Evolutionary conservation across 75 land plant genomes (phyloP).

Genomic region (Pinus tabuliformis): DNA sequence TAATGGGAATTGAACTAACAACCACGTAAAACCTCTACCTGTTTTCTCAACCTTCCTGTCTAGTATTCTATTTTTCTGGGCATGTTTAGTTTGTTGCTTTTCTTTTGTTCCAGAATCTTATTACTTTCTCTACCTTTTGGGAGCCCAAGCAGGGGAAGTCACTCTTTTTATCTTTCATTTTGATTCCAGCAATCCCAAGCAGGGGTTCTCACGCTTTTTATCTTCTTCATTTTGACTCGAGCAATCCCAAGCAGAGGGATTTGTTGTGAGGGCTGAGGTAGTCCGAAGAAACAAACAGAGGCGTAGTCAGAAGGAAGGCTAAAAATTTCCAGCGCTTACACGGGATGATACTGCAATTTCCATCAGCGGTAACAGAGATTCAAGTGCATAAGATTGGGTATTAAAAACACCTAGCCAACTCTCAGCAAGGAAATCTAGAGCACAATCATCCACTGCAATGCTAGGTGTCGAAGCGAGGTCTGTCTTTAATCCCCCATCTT

Average conservation of each 20-base stretch:
- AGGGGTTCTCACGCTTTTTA: background rate
- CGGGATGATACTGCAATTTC: no score
- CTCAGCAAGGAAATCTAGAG: background rate
- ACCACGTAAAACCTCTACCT: no score
- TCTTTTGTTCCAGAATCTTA: background rate
- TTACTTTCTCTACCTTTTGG: background rate
- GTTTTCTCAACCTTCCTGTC: background rate
- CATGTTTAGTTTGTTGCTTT: background rate
- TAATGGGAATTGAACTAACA: background rate
- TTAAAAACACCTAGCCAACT: background rate
- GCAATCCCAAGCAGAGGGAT: background rate
- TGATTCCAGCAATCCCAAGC: background rate
- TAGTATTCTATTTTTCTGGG: background rate
- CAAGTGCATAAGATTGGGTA: no score
- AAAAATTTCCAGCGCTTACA: no score
- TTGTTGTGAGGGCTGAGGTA: constrained; percentile 14
- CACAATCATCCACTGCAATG: background rate
- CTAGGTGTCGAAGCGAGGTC: constrained; percentile 70
- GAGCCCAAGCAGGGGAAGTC: background rate
- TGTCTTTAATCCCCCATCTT: background rate
- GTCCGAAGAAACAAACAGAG: no score
- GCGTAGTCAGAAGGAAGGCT: no score
- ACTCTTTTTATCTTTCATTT: background rate
- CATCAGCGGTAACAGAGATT: no score
- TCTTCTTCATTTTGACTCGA: background rate